Evolutionary conservation across 2,329 filamentous ascomycete species (phyloP), one percentile per base, ranked within the genome.

Genomic region (Bipolaris oryzae): DNA sequence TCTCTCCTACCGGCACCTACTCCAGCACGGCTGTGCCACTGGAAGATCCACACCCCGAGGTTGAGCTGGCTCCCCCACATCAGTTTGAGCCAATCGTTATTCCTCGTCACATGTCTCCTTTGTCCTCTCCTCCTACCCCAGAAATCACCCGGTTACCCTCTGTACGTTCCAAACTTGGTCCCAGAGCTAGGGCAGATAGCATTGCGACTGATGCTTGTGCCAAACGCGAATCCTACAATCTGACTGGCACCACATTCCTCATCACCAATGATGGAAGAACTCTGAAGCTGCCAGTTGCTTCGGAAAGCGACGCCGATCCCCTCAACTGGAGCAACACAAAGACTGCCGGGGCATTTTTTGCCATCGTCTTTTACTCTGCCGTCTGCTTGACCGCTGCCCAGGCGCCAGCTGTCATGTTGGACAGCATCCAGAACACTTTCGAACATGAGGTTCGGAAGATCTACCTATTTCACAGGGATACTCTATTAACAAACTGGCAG

Each of bases 161-260:
- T 4, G 18, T 9, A 11, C 13, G 28, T 47, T 46, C 45, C 39
- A 34, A 42, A 4, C 16, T 25, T 34, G 18, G 18, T 6, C 7
- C 50, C 18, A 41, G 44, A 25, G n/a, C 28, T 3, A 1, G 34
- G 28, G 54, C 21, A 7, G 25, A 50, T 11, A 28, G 31, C 18
- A 37, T 31, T n/a, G 11, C 44, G 11, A 47, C 39, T n/a, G 38
- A 37, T 18, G 38, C 16, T 1, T 34, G 39, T 9, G 39, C 43
- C 16, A 72, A 69, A 45, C 68, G 57, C 42, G 64, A 72, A 46
- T 72, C 69, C 13, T 72, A 64, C 51, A 55, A 64, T 20, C 44
- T 69, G 15, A 57, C 64, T 2, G 68, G 69, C 16, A 70, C 63
- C 21, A 63, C 66, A 2, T 72, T 63, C 16, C 65, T 72, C 11